phyloP scores from a whole-genome alignment of 768 basidiomycete species.

The Calocybe cyanea region DNA sequence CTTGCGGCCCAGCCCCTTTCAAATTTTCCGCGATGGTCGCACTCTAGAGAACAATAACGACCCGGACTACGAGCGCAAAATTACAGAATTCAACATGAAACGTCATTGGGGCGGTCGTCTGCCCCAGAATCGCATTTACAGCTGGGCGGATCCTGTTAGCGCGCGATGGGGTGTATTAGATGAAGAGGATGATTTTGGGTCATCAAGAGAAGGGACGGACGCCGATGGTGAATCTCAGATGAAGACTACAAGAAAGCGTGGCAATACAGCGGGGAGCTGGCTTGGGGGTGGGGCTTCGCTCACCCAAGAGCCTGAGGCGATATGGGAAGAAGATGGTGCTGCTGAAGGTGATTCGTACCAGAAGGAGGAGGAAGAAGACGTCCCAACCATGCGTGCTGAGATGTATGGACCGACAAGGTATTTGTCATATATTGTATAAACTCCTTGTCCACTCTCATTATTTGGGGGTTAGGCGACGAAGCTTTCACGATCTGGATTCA shows the following conservation, averaged over 20 bases:
- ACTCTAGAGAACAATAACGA: constrained; percentile 17
- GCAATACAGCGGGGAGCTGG: constrained; percentile 3
- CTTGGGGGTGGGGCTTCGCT: constrained; percentile 7
- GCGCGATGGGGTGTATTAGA: constrained; percentile 30
- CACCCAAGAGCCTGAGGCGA: constrained; percentile 13
- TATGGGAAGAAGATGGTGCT: neutral
- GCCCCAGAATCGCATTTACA: constrained; percentile 41
- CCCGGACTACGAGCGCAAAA: constrained; percentile 31
- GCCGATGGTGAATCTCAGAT: too few relatives aligned
- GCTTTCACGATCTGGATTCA: constrained; percentile 60
- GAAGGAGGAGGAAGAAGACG: constrained; percentile 16
- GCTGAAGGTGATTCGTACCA: constrained; percentile 11
- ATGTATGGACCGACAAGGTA: constrained; percentile 26
- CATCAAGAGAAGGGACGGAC: constrained; percentile 5
- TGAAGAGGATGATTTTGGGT: constrained; percentile 16
- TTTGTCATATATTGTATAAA: constrained; percentile 1
- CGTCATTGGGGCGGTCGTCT: constrained; percentile 32
- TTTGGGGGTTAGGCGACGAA: constrained; percentile 44
- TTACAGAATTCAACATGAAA: constrained; percentile 36
- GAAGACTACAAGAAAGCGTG: constrained; percentile 2
- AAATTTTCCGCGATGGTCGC: constrained; percentile 15
- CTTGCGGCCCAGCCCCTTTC: constrained; percentile 18
- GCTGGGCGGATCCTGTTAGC: constrained; percentile 53
- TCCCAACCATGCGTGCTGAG: constrained; percentile 13
- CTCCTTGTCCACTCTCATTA: neutral